Conservation (phyloP, 176 grass and related monocot genomes). For the Otatea glauca region DNA sequence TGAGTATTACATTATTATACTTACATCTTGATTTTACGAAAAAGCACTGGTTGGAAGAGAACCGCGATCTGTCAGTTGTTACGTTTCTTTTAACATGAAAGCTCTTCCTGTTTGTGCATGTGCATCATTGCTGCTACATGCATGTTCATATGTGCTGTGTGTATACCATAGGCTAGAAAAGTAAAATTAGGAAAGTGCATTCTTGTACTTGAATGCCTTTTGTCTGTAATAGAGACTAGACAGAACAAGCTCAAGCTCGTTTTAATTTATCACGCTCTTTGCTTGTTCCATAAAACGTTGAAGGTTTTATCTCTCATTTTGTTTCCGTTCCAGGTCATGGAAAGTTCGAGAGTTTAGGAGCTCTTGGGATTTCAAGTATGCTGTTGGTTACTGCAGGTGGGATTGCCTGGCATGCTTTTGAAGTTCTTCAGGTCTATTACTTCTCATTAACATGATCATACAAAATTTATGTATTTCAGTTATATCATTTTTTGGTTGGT, state of each 20-base stretch:
- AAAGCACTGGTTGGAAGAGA: neutral
- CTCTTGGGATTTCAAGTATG: conserved; percentile 96
- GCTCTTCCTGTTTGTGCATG: conserved; percentile 9
- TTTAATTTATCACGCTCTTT: conserved; percentile 10
- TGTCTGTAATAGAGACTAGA: neutral
- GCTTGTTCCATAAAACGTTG: neutral
- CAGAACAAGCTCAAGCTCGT: neutral
- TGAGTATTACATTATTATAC: neutral
- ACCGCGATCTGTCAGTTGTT: neutral
- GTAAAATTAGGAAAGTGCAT: neutral
- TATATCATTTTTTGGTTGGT: conserved; percentile 19
- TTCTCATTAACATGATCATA: conserved; percentile 39
- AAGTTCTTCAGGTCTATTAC: conserved; percentile 89
- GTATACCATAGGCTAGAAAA: conserved; percentile 4
- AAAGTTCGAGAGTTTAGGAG: conserved; percentile 88
- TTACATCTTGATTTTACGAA: conserved; percentile 10
- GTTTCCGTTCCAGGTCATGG: conserved; percentile 71
- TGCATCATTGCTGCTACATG: conserved; percentile 12
- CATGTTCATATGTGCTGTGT: conserved; percentile 1
- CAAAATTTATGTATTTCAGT: conserved; percentile 8
- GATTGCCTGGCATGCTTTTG: conserved; percentile 97
- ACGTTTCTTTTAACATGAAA: conserved; percentile 13
- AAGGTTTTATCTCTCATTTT: conserved; percentile 22
- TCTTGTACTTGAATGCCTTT: conserved; percentile 14
- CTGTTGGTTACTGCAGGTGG: conserved; percentile 88